Evolutionary conservation across 2,329 filamentous ascomycete species (phyloP).

Genomic region (Rhinocladiella mackenziei): DNA sequence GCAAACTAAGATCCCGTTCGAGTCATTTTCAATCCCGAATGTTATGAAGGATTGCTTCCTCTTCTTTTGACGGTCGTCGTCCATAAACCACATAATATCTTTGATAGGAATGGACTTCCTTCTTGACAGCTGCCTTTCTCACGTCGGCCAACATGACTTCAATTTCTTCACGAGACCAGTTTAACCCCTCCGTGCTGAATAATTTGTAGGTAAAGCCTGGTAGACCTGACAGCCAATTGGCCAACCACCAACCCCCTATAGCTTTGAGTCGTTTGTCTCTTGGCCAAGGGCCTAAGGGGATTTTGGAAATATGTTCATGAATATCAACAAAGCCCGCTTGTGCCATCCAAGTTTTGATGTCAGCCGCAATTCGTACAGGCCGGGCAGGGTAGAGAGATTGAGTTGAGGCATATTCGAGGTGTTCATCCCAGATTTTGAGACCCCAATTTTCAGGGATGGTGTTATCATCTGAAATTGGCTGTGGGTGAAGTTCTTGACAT

Average conservation of each 20-base stretch:
- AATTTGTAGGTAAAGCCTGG: conserved; percentile 45
- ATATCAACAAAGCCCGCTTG: conserved; percentile 57
- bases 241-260: conserved; percentile 49
- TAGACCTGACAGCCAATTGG: conserved; percentile 44
- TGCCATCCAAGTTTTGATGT: conserved; percentile 52
- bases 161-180: conserved; percentile 45
- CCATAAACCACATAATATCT: conserved; percentile 39
- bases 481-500: conserved; percentile 44
- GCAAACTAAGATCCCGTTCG: not conserved
- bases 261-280: conserved; percentile 45
- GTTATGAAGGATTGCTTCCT: conserved; percentile 24
- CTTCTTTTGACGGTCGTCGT: conserved; percentile 27
- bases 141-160: conserved; percentile 46
- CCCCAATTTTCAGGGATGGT: conserved; percentile 49
- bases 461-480: conserved; percentile 50
- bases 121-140: conserved; percentile 40
- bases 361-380: conserved; percentile 51
- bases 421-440: conserved; percentile 49
- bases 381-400: conserved; percentile 41
- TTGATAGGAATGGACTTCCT: conserved; percentile 41
- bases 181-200: conserved; percentile 36
- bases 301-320: conserved; percentile 49
- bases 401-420: conserved; percentile 43
- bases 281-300: conserved; percentile 53
- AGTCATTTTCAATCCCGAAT: too few relatives aligned